These are phyloP conservation scores for Buxus sempervirens DNA, from an alignment of 164 flowering plant species.

Conservation along the genomic window DNA sequence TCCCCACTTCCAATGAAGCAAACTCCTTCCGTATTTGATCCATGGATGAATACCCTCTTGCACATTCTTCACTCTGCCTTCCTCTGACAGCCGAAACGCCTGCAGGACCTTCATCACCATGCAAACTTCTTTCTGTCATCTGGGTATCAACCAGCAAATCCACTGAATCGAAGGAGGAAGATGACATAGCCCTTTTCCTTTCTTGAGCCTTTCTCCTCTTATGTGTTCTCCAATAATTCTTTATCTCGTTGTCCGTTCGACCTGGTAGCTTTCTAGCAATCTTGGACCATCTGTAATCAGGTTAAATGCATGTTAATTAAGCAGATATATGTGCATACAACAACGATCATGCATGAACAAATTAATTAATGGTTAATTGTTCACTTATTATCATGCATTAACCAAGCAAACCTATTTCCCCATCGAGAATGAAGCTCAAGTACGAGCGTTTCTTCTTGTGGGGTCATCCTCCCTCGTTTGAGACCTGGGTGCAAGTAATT, in stretches of 20 bases:
- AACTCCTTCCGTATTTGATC: conserved; percentile 97
- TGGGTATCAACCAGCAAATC: conserved; percentile 23
- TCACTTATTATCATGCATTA: neutral
- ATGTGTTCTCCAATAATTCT: conserved; percentile 97
- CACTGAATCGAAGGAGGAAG: conserved; percentile 40
- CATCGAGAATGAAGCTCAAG: conserved; percentile 85
- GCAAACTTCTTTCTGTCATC: conserved; percentile 37
- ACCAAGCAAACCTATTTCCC: conserved; percentile 82
- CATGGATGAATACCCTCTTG: conserved; percentile 52
- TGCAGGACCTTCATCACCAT: conserved; percentile 39
- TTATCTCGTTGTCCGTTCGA: conserved; percentile 93
- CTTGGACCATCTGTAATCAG: conserved; percentile 77
- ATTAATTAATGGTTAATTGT: neutral
- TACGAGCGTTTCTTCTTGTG: conserved; percentile 84
- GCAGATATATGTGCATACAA: neutral
- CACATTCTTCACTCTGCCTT: conserved; percentile 26
- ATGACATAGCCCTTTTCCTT: conserved; percentile 37
- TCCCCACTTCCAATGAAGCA: conserved; percentile 36
- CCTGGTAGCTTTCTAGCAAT: conserved; percentile 91
- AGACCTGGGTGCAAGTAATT: conserved; percentile 94
- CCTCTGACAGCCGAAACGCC: conserved; percentile 1
- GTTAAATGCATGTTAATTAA: neutral
- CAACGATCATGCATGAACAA: neutral
- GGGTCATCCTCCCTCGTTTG: conserved; percentile 87
- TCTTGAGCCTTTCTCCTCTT: conserved; percentile 94